Percentiles rank a stretch among this genome's conserved stretches.
Evolutionary conservation across 371 early-diverging fungal species (phyloP).

Genomic region (Coemansia sp.): DNA sequence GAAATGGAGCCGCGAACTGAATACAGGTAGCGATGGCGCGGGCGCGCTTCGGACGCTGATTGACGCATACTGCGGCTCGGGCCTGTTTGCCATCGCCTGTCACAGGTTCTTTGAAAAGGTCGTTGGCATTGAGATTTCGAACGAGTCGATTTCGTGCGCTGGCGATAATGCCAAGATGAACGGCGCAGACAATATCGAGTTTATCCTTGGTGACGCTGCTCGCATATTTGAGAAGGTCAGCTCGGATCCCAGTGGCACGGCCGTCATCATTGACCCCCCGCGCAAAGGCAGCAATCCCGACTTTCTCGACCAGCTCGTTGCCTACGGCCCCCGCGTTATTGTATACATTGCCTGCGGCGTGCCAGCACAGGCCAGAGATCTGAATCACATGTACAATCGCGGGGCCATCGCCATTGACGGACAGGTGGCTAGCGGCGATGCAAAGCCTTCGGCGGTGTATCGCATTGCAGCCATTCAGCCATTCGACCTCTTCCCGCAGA

Average conservation of each 20-base stretch:
- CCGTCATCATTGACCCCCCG: slow-evolving; percentile 70
- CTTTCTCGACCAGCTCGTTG: slow-evolving; percentile 62
- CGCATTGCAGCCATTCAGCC: slow-evolving; percentile 57
- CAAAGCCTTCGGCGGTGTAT: slow-evolving; percentile 51
- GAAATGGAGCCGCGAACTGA: slow-evolving; percentile 24
- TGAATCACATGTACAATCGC: slow-evolving; percentile 52
- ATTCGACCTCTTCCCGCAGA: slow-evolving; percentile 73
- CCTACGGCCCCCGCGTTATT: slow-evolving; percentile 62
- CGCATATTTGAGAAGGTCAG: slow-evolving; percentile 58
- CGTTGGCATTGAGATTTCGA: slow-evolving; percentile 65
- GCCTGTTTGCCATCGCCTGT: slow-evolving; percentile 65
- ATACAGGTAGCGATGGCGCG: slow-evolving; percentile 8
- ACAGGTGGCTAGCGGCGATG: slow-evolving; percentile 4
- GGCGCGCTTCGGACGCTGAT: slow-evolving; percentile 55
- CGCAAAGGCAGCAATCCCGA: slow-evolving; percentile 63
- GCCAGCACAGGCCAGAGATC: slow-evolving; percentile 60
- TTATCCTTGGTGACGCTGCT: slow-evolving; percentile 59
- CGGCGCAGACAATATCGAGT: slow-evolving; percentile 56
- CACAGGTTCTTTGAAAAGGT: slow-evolving; percentile 58
- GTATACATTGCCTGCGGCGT: slow-evolving; percentile 70
- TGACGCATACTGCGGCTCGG: slow-evolving; percentile 72
- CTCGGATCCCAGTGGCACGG: slow-evolving; percentile 53
- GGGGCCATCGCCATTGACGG: slow-evolving; percentile 45
- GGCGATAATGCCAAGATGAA: slow-evolving; percentile 61
- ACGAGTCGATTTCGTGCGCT: slow-evolving; percentile 59